A percentile compares a stretch with the other conserved stretches of the same genome.
phyloP scores from a whole-genome alignment of 2,329 filamentous ascomycete species.

The Aspergillus novoparasiticus region DNA sequence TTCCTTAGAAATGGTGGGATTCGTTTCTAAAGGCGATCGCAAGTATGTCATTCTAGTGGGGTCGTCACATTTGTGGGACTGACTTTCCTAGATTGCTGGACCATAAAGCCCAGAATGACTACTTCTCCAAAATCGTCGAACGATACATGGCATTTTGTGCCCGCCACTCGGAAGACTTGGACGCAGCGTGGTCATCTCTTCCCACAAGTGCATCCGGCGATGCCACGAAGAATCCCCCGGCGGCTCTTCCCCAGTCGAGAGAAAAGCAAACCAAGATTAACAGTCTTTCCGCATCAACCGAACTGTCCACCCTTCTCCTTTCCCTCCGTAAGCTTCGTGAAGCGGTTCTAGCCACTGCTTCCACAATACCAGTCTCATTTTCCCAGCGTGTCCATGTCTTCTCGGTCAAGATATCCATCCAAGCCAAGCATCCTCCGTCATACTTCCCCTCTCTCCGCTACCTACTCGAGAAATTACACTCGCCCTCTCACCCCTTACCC shows the following conservation, averaged over 20 bases:
- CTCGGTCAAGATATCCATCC: conserved; percentile 79
- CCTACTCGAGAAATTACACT: conserved; percentile 72
- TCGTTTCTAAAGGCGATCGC: conserved; percentile 88
- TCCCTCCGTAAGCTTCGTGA: conserved; percentile 91
- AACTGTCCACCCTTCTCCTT: conserved; percentile 73
- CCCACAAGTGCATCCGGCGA: conserved; percentile 40
- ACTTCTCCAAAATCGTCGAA: conserved; percentile 84
- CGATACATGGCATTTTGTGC: conserved; percentile 90
- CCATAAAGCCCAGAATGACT: conserved; percentile 76
- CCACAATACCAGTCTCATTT: conserved; percentile 75
- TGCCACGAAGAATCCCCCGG: conserved; percentile 44
- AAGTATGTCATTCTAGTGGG: conserved; percentile 56
- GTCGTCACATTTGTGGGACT: conserved; percentile 1
- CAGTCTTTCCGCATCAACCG: conserved; percentile 54
- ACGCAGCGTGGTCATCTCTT: conserved; percentile 73
- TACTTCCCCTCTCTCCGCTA: conserved; percentile 87
- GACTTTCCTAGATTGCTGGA: conserved; percentile 63
- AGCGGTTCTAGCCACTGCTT: conserved; percentile 72
- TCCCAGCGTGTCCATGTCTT: conserved; percentile 90
- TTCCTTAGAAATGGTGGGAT: conserved; percentile 76
- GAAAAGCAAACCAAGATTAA: conserved; percentile 15
- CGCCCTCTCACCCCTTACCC: conserved; percentile 65
- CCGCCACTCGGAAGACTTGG: conserved; percentile 70
- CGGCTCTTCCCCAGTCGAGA: conserved; percentile 26
- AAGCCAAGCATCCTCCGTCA: conserved; percentile 79